Evolutionary conservation across 1,284 basidiomycete genomes (phyloP), one percentile per base, ranked within the genome.

Genomic region (Pseudozyma hubeiensis): DNA sequence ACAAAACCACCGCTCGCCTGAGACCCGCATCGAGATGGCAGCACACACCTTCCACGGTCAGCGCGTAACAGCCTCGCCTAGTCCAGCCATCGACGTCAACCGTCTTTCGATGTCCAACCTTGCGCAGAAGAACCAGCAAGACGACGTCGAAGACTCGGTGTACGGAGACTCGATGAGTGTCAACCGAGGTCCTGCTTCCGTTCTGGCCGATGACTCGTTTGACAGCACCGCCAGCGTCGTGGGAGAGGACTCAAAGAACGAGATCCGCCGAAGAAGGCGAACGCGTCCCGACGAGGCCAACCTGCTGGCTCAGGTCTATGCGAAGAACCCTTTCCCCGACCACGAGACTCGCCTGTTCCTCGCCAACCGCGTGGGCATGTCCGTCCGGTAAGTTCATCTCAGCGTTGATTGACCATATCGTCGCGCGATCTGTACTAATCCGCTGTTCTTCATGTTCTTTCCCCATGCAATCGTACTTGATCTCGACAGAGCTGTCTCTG

Each of bases 241-340:
- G 40, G 71, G 65, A 14, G 62, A 75, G 1, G 64, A 64, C 29
- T 19, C 60, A 19, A 70, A 67, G 56, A 56, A 53, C 29, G 73
- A 75, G 56, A 65, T 75, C 30, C 64, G 73, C 19, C 54, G 79
- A 31, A 62, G 79, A 31, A 69, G 79, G 40, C 75, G 79, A 35
- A 81, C 79, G 50, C 64, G 73, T 46, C 79, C 79, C 16, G 75
- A 77, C 44, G 79, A 81, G 37, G 79, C 71, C 62, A 73, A 78
- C 60, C 44, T 79, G 34, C 70, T 81, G n/a, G 74, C 73, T 33
- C 48, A 69, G 29, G 75, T 76, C 13, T 83, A 81, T 46, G 52
- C 62, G n/a, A 70, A 74, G 57, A 82, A 80, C 41, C 65, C 77
- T 2, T 83, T 83, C 48, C 81, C 81, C 1, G 80, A 82, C 50